Conservation (phyloP, 1,284 basidiomycete genomes). For the Ustilago tritici region DNA sequence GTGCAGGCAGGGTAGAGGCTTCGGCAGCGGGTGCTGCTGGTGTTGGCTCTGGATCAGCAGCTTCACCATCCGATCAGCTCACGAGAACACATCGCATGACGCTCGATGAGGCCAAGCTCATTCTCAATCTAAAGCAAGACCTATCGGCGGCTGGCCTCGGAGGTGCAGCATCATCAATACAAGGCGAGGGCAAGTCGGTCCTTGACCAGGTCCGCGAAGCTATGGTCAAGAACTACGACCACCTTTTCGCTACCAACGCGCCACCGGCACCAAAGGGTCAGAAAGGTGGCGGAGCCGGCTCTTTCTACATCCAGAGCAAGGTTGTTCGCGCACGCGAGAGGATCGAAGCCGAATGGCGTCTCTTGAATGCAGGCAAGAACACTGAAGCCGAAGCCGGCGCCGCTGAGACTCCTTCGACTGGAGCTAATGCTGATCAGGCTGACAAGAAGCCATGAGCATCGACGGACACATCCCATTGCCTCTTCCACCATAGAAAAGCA, state of each 20-base stretch:
- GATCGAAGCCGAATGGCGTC: slow-evolving; percentile 82
- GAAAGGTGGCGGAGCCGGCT: slow-evolving; percentile 65
- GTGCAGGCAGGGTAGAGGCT: slow-evolving; percentile 78
- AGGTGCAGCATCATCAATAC: slow-evolving; percentile 18
- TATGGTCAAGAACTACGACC: slow-evolving; percentile 80
- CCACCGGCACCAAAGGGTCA: slow-evolving; percentile 69
- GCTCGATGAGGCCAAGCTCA: slow-evolving; percentile 91
- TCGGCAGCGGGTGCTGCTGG: slow-evolving; percentile 78
- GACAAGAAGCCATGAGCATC: slow-evolving; percentile 26
- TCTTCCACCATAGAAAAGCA: slow-evolving; percentile 5
- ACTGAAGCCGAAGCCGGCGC: slow-evolving; percentile 22
- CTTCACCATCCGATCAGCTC: slow-evolving; percentile 60
- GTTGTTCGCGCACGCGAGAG: slow-evolving; percentile 92
- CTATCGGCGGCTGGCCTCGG: slow-evolving; percentile 40
- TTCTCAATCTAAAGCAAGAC: slow-evolving; percentile 87
- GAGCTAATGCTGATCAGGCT: slow-evolving; percentile 24
- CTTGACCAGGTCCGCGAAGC: slow-evolving; percentile 52
- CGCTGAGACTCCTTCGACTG: slow-evolving; percentile 14
- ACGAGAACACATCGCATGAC: slow-evolving; percentile 89
- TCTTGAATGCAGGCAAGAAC: slow-evolving; percentile 42
- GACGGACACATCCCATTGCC: background rate
- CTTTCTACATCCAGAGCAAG: slow-evolving; percentile 90
- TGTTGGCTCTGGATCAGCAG: slow-evolving; percentile 64
- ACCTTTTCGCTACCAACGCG: slow-evolving; percentile 88
- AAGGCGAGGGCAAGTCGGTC: slow-evolving; percentile 43